Evolutionary conservation across 495 filamentous ascomycete genomes (phyloP), one percentile per base, ranked within the genome.

Genomic region (Massariosphaeria phaeospora): DNA sequence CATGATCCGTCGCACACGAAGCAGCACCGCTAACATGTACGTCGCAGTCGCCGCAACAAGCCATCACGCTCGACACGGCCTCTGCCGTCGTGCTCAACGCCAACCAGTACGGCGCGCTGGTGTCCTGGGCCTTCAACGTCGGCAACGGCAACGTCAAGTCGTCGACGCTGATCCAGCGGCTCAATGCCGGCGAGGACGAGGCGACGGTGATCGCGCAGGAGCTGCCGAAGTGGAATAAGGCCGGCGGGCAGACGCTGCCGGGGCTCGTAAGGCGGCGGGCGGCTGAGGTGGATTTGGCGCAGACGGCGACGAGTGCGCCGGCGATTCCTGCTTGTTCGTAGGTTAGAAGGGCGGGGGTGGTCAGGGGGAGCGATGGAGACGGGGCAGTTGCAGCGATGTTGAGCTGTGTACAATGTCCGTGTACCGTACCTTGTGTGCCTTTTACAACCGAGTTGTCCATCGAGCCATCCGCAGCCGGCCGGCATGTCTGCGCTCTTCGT

Each of bases 81-180:
- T 55, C 60, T 41, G 54, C 49, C 8, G 69, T 72, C 30, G 64
- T 58, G 13, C 69, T 79, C 39, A 77, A 75, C 55, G 67, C 62
- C 11, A 77, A 79, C 62, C 69, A 77, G 59, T 78, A 73, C 58
- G 76, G 74, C 26, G 75, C 75, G 0, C 65, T 78, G 8, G 69
- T 75, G 27, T 70, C 66, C 47, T 78, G 71, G 67, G 66, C 74
- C 9, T 78, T 71, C 67, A 79, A 77, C 62, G 67, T 74, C 11
- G 76, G 76, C 17, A 77, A 73, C 59, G 74, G 73, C n/a, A 70
- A 67, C 46, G 71, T 71, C 12, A 59, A 50, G 13, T 52, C 42
- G 1, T 76, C 75, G 18, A 64, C 66, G 15, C 66, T 78, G 18
- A 57, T 77, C 43, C 58, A 56, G 45, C 67, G 75, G 2, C 69